Evolutionary conservation across 106 monocot genomes (phyloP), one percentile per base, ranked within the genome.

Genomic region (Allium fistulosum): DNA sequence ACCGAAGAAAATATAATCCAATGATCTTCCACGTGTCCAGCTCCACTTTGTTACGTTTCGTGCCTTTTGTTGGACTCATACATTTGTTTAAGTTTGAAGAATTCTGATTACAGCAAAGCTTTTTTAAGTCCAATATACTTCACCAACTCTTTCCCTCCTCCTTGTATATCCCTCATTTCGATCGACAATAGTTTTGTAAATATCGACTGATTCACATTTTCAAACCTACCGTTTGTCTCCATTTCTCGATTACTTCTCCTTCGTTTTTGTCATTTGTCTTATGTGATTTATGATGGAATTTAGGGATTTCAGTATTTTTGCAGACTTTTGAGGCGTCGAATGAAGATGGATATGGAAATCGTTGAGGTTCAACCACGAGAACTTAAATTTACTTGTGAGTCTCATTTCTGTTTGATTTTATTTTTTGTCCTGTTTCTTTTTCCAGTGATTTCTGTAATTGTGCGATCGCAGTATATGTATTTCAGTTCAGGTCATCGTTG

Each of bases 331-430:
- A 53, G 68, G 11, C 11, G 68, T 14, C 58, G 27, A 48, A 22
- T 9, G 61, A 17, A 5, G 56, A 74, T 74, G 74, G 74, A 46
- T 18, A 69, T 57, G 58, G 74, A 70, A 18, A 64, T 80, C 53
- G 51, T 80, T 59, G 80, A 75, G 46, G 75, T 80, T 53, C 48
- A 80, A 57, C 80, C 80, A 46, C 47, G 70, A 26, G 80, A 80
- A 59, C 74, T 80, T 18, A 80, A 65, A 47, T 75, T 80, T 66
- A 59, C 66, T 28, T 80, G 80, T 80, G 58, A 75, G 74, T 75
- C 52, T 61, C 16, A 11, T 16, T 11, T 15, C 28, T 53, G 49
- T 55, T 53, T 49, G 9, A 17, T 49, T 52, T 18, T 56, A 4
- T 11, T 49, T 45, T 37, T 53, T 10, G 45, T 65, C 3, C 1